Base-by-base conservation (phyloP, 2,329 filamentous ascomycete species). In the Neopestalotiopsis clavispora region DNA sequence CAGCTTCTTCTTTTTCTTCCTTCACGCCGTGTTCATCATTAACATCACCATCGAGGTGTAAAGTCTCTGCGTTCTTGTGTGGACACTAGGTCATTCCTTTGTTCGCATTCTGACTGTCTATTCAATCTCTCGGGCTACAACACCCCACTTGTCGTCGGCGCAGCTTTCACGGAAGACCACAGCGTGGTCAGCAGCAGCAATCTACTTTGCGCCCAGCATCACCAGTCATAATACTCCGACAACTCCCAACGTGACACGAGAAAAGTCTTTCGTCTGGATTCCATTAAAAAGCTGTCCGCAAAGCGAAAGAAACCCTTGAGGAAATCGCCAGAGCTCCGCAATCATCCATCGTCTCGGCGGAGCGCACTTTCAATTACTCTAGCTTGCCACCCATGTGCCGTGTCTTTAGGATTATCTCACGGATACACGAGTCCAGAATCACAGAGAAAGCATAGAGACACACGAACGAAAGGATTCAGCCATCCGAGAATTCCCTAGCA, bases 311-410 rank as follows among this genome's bases (percentile, higher is more conserved):
- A 17, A 9, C 57, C 5, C 30, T 10, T 10, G 12, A 59, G 10
- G 57, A 9, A 32, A 13, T 12, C 10, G 14, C 12, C 57, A 9
- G 7, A 52, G 9, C 45, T 20, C 17, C 9, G 17, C 9, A 17
- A 52, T 4, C 23, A 20, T 20, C n/a, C 6, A 52, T 52, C 45
- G n/a, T 52, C 45, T 4, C 45, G 9, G 30, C 10, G 23, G 14
- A 10, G 30, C 20, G 30, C 23, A 14, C 30, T 59, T 4, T 23
- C 14, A 7, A 32, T n/a, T 4, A 32, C 13, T 10, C 13, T 17
- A 4, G 14, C n/a, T 62, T 32, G 59, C 30, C 59, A 62, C 59
- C 59, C 30, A 62, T 62, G 59, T 62, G 59, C 32, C 32, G 28
- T 34, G 32, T 20, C n/a, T 40, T 23, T 7, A 34, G 32, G 17